Base-by-base conservation (phyloP, 1,139 yeast genomes). In the Eremothecium cymbalariae region DNA sequence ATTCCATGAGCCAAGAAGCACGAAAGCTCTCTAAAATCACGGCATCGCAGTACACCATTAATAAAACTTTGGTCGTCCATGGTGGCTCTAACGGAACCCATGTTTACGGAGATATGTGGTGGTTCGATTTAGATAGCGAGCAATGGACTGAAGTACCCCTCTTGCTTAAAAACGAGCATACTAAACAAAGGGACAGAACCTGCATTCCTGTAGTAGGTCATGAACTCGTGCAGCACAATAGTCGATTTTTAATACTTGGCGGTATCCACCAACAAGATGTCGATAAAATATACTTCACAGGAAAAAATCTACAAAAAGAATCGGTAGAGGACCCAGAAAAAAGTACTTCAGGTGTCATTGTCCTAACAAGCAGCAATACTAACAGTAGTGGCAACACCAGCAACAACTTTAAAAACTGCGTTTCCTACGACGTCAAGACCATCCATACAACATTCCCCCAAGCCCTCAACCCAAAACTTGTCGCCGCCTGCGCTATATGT, bases 41-140 rank as follows among this genome's bases (percentile, higher is more conserved):
- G 17, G n/a, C 13, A 3, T n/a, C 16, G 3, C n/a, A 18, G 8
- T 3, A 27, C 21, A 16, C 9, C 5, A 17, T 28, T 5, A 45
- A 44, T 13, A 43, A 45, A 18, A 36, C 42, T 3, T 38, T 69
- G 14, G 45, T 68, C 2, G 40, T 65, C 1, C 68, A 64, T 43
- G 76, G 73, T 4, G 76, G 76, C 3, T 67, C 72, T 0, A 49
- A 60, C 35, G 54, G 56, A n/a, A 39, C 34, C 9, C 47, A 53
- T 11, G 59, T 68, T 6, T 51, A 57, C 25, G 70, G 71, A 15
- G 74, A 69, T 45, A 44, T 63, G 45, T 70, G 76, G 76, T 55
- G 62, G 53, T 70, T 67, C 43, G 64, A 65, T 41, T 43, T 69
- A 20, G 60, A 57, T 20, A 45, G 54, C 1, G 69, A 65, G 37